Evolutionary conservation across 2,329 filamentous ascomycete species (phyloP).

Genomic region (Septoria linicola): DNA sequence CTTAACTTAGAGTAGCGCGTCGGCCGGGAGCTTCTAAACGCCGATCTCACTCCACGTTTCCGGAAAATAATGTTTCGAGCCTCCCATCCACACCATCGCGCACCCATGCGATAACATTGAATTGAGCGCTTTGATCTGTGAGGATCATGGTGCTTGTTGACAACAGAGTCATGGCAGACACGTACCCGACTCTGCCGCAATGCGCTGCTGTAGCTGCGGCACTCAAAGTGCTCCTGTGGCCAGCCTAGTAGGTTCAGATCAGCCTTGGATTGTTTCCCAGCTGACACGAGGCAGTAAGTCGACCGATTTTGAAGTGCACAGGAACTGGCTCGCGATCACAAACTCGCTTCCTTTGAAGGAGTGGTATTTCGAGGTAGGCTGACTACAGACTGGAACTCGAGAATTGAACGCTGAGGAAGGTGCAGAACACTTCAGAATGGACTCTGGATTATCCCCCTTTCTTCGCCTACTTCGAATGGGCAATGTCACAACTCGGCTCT

Average conservation of each 20-base stretch:
- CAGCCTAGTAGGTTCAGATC: slow-evolving; percentile 75
- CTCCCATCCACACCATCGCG: background rate
- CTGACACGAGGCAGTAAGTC: slow-evolving; percentile 68
- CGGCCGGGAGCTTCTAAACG: too few species aligned
- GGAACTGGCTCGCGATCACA: slow-evolving; percentile 97
- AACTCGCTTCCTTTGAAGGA: slow-evolving; percentile 80
- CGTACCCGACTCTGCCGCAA: slow-evolving; percentile 84
- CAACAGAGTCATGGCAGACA: slow-evolving; percentile 84
- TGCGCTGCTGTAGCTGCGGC: slow-evolving; percentile 82
- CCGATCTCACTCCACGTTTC: background rate
- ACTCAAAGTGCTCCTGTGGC: slow-evolving; percentile 88
- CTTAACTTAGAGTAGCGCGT: too few species aligned
- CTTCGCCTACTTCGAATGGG: slow-evolving; percentile 96
- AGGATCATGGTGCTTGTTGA: slow-evolving; percentile 14
- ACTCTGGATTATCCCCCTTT: slow-evolving; percentile 98
- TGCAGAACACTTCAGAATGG: slow-evolving; percentile 91
- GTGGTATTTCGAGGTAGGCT: slow-evolving; percentile 83
- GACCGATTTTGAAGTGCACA: slow-evolving; percentile 97
- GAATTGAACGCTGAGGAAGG: slow-evolving; percentile 13
- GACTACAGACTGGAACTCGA: too few species aligned
- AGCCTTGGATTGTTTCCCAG: background rate
- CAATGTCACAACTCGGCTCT: slow-evolving; percentile 75
- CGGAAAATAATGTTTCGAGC: background rate
- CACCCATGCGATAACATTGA: slow-evolving; percentile 11
- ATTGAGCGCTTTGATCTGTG: slow-evolving; percentile 12